Conservation (phyloP, 441 rosid genomes). For the Bruguiera hainesii region DNA sequence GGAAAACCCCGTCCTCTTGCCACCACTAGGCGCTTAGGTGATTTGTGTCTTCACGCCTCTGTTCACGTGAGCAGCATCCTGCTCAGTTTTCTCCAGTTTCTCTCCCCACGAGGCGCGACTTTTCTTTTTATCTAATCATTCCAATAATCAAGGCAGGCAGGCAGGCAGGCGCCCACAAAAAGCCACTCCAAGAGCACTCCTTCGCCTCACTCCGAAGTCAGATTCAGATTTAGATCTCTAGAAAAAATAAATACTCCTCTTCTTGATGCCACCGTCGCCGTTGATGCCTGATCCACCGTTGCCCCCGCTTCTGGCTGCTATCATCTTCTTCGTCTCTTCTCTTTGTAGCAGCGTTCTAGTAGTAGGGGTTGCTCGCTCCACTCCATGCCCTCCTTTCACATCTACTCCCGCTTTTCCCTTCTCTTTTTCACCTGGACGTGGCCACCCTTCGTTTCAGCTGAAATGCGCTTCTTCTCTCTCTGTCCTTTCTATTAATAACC, state of each 20-base stretch:
- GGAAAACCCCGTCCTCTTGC: background rate
- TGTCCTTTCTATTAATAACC: conserved; percentile 51
- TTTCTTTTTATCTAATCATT: background rate
- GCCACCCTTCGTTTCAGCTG: conserved; percentile 74
- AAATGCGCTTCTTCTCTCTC: conserved; percentile 64
- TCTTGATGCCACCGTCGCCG: background rate
- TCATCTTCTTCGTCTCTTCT: conserved; percentile 1
- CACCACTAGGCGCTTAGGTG: background rate
- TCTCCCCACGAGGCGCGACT: background rate
- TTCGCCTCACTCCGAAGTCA: too few species aligned
- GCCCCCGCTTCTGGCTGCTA: background rate
- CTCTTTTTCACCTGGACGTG: conserved; percentile 66
- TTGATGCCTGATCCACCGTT: conserved; percentile 29
- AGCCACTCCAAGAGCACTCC: too few species aligned
- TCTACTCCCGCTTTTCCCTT: conserved; percentile 65
- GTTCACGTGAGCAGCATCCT: conserved; percentile 36
- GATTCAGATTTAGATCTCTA: background rate
- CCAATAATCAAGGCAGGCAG: conserved; percentile 23
- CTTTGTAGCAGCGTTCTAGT: conserved; percentile 6
- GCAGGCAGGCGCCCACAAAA: too few species aligned
- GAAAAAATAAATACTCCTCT: background rate
- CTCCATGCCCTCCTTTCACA: conserved; percentile 54
- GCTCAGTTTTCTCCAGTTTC: background rate
- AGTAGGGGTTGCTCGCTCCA: background rate
- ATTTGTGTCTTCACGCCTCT: conserved; percentile 18